phyloP scores from a whole-genome alignment of 2,329 filamentous ascomycete genomes.

The Aureobasidium subglaciale region DNA sequence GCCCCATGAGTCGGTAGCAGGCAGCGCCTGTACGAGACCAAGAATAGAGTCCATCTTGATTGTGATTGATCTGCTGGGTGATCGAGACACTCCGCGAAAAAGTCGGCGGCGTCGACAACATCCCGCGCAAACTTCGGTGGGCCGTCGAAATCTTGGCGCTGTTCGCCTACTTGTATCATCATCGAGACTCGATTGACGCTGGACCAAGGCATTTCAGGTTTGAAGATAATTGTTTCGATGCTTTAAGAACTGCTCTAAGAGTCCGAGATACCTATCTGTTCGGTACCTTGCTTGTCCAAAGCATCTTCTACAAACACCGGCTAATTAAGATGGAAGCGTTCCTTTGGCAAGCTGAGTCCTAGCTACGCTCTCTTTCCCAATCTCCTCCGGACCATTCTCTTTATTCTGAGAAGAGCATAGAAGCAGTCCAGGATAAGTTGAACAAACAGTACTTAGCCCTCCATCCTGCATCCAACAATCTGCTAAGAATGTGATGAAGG shows the following conservation, averaged over 20 bases:
- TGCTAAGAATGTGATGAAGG: not conserved
- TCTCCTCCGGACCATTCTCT: not conserved
- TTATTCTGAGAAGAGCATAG: not conserved
- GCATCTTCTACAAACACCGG: slow-evolving; percentile 1
- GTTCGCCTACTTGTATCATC: not conserved
- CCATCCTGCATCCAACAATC: slow-evolving; percentile 2
- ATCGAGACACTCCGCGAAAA: slow-evolving; percentile 5
- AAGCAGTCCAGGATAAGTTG: not conserved
- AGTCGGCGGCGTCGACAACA: slow-evolving; percentile 7
- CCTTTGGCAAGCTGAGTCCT: not conserved
- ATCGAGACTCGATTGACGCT: no score
- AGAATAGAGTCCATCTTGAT: slow-evolving; percentile 41
- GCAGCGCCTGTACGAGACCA: slow-evolving; percentile 42
- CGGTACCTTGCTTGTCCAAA: not conserved
- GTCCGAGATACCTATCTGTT: not conserved
- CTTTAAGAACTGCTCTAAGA: not conserved
- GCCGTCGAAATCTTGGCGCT: slow-evolving; percentile 15
- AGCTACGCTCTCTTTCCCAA: not conserved
- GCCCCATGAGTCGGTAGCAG: slow-evolving; percentile 58
- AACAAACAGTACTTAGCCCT: not conserved
- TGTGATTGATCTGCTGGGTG: slow-evolving; percentile 18
- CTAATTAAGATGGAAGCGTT: not conserved
- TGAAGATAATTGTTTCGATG: not conserved
- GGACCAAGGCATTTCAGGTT: no score
- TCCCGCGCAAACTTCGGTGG: slow-evolving; percentile 10